phyloP scores from a whole-genome alignment of 306 rosid species.

The Cucurbita argyrosperma region DNA sequence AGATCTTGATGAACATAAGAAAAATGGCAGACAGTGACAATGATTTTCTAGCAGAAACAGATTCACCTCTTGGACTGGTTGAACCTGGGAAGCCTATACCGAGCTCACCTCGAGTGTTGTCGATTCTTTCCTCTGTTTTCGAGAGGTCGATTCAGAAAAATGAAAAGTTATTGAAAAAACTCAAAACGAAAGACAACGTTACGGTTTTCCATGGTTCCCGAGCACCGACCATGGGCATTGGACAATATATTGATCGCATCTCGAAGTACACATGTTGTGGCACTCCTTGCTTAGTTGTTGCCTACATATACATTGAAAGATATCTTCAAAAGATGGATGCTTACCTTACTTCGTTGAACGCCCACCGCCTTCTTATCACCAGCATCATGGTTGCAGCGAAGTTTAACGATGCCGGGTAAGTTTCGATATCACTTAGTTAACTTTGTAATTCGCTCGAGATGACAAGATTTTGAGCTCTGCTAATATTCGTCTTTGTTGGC shows the following conservation, averaged over 20 bases:
- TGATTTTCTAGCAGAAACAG: conserved; percentile 8
- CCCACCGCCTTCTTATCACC: conserved; percentile 57
- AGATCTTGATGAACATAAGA: conserved; percentile 11
- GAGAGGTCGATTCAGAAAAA: conserved; percentile 33
- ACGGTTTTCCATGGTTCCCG: conserved; percentile 41
- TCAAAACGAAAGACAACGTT: conserved; percentile 12
- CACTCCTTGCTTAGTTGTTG: conserved; percentile 42
- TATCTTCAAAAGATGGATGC: conserved; percentile 19
- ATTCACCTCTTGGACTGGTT: conserved; percentile 14
- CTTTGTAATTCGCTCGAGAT: background rate
- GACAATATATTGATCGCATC: conserved; percentile 41
- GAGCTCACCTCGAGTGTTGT: conserved; percentile 19
- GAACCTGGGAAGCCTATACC: conserved; percentile 3
- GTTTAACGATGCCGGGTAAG: conserved; percentile 38
- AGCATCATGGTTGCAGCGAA: conserved; percentile 46
- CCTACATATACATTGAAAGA: conserved; percentile 56
- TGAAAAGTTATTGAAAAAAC: conserved; percentile 15
- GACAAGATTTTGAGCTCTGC: background rate
- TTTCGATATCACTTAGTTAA: background rate
- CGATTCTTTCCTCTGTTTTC: conserved; percentile 17
- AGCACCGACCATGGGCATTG: conserved; percentile 38
- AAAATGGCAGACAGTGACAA: conserved; percentile 4
- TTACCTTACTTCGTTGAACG: conserved; percentile 38
- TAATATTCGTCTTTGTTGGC: background rate
- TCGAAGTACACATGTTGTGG: conserved; percentile 43